Evolutionary conservation across 495 filamentous ascomycete genomes (phyloP), one percentile per base, ranked within the genome.

Genomic region (Chaetomium tenue): DNA sequence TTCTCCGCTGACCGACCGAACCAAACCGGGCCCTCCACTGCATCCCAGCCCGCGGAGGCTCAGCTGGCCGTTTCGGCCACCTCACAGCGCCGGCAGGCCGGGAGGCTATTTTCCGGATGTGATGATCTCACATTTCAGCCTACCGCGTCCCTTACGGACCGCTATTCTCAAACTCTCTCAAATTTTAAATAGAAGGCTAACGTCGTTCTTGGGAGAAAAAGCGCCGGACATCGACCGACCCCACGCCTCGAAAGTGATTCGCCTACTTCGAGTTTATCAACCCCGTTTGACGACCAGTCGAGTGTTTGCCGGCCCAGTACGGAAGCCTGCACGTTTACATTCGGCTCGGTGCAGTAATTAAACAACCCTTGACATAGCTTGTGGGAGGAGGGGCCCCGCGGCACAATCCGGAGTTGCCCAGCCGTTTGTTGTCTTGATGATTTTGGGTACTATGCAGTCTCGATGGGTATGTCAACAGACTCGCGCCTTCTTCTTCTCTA

Each of bases 371-470:
- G 26, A n/a, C 51, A 37, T 11, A 23, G 39, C 23, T 33, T 28
- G 39, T n/a, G 33, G 61, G 63, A 44, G 50, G 16, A 37, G 33
- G 33, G 61, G 42, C 54, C 46, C 44, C 52, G 61, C 37, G 6
- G 28, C 33, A 37, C 33, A 37, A 37, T n/a, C 7, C 5, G 39
- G 23, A 51, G 50, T 60, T 42, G 55, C 52, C 46, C n/a, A 26
- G 28, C 58, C 46, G 33, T 23, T 37, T 46, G 23, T 30, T 46
- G 37, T 16, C 28, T 53, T 48, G 47, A 63, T 30, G 16, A 25
- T 63, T 40, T 56, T 64, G 64, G 64, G 64, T 63, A 66, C 55
- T 72, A 65, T 71, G 64, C 71, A 59, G 54, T 63, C 58, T 50
- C 50, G 65, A 62, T 60, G 47, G 64, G 70, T 72, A 70, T 46